These are phyloP conservation scores for Penicillium frequentans DNA, from an alignment of 2,329 filamentous ascomycete species.

Conservation along the genomic window DNA sequence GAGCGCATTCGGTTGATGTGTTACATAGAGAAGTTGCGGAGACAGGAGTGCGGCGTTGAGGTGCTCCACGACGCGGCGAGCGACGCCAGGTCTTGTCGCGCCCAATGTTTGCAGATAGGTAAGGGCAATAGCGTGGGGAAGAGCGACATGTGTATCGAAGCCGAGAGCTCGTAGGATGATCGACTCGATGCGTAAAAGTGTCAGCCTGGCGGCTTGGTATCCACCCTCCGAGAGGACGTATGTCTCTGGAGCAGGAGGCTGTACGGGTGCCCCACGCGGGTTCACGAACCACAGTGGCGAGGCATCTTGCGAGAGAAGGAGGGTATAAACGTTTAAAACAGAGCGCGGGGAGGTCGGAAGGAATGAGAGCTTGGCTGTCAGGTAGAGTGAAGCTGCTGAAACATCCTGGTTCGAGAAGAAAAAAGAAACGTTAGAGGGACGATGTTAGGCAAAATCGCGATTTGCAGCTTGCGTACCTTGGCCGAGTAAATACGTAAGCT, in stretches of 20 bases:
- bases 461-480: conserved; percentile 33
- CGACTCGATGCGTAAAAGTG: conserved; percentile 72
- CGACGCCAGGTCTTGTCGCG: conserved; percentile 60
- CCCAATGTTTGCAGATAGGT: conserved; percentile 92
- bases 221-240: conserved; percentile 73
- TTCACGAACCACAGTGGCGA: conserved; percentile 54
- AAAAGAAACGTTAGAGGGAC: background rate
- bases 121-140: conserved; percentile 82
- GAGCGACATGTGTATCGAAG: conserved; percentile 80
- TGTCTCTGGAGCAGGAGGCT: conserved; percentile 47
- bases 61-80: conserved; percentile 68
- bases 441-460: background rate
- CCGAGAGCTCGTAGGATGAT: conserved; percentile 72
- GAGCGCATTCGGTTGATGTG: conserved; percentile 82
- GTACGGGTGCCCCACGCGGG: conserved; percentile 24
- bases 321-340: conserved; percentile 80
- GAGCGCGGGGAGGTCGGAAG: conserved; percentile 75
- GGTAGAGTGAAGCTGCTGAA: conserved; percentile 78
- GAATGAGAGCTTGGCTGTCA: conserved; percentile 79
- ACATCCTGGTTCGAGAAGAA: conserved; percentile 60
- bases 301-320: conserved; percentile 64
- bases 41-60: conserved; percentile 85
- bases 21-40: conserved; percentile 86
- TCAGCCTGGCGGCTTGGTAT: conserved; percentile 65
- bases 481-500: conserved; percentile 44